Evolutionary conservation across 2,329 filamentous ascomycete genomes (phyloP).

Genomic region (Chlorencoelia australis): DNA sequence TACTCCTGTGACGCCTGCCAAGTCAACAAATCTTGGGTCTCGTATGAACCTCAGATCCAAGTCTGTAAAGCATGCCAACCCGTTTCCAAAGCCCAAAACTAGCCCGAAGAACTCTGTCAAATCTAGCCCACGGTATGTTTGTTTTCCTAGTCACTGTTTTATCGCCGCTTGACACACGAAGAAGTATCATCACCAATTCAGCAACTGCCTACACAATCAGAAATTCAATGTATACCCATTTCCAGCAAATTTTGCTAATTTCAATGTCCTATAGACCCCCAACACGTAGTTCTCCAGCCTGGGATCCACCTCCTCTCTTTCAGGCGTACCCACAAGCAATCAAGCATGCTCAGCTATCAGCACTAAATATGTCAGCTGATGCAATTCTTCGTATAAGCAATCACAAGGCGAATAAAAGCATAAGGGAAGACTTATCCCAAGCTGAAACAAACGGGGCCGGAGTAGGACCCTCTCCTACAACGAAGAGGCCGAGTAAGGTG

Average conservation of each 20-base stretch:
- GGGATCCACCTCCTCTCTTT: slow-evolving; percentile 69
- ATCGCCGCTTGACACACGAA: too few species aligned
- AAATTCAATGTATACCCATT: too few species aligned
- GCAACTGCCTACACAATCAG: too few species aligned
- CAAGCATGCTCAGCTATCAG: slow-evolving; percentile 61
- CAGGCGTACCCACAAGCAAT: slow-evolving; percentile 79
- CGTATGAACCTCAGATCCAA: slow-evolving; percentile 20
- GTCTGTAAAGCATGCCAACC: slow-evolving; percentile 15
- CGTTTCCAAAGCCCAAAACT: slow-evolving; percentile 10
- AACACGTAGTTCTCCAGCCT: slow-evolving; percentile 28
- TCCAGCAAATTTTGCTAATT: too few species aligned
- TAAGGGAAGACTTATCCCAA: slow-evolving; percentile 29
- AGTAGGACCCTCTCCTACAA: slow-evolving; percentile 8
- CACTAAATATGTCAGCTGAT: slow-evolving; percentile 59
- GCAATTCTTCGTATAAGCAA: slow-evolving; percentile 49
- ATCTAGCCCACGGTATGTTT: too few species aligned
- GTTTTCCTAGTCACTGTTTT: too few species aligned
- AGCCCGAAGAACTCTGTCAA: slow-evolving; percentile 14
- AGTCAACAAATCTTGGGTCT: slow-evolving; percentile 11
- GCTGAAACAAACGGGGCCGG: slow-evolving; percentile 16
- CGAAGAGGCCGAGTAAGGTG: slow-evolving; percentile 31
- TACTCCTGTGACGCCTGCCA: slow-evolving; percentile 11
- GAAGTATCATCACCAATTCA: too few species aligned
- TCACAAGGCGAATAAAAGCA: slow-evolving; percentile 40
- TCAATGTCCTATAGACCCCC: slow-evolving; percentile 1